Evolutionary conservation across 768 basidiomycete species (phyloP), one percentile per base, ranked within the genome.

Genomic region (Russula earlei): DNA sequence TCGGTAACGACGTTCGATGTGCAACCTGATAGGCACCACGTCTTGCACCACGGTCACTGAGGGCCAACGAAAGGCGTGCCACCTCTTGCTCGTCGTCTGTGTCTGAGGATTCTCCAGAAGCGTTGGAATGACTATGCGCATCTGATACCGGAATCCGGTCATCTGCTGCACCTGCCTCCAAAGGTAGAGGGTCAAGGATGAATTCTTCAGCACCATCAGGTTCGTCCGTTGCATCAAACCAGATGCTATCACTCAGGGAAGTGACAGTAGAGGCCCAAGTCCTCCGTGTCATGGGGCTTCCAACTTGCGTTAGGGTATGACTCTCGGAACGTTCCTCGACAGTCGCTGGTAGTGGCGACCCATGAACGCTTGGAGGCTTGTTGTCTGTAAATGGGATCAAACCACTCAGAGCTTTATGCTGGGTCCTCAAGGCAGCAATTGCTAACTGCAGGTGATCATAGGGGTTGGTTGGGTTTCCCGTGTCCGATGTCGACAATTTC

Each of bases 191-290:
- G 2, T 70, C 70, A 17, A 90, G 69, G 2, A 86, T 65, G 65
- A 83, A 89, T 65, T 91, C 89, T 63, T 85, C 78, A 5, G 82
- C 77, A 1, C 80, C 84, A 59, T 84, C 80, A 24, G 69, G 63
- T 44, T 68, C 74, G 49, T 84, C 85, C 38, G 76, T 70, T 9
- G 88, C 89, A 62, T 91, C 89, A 63, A 78, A 90, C 88, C 88
- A 91, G 63, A 89, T 80, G 42, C 67, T 69, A 22, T 58, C 66
- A 58, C 43, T 69, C 62, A 58, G 64, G 12, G 64, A 63, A 49
- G 68, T 67, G 43, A 59, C 59, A 8, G 58, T 58, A 36, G 67
- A 67, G 49, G 57, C 49, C 27, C 68, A 63, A 27, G 54, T 60
- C 52, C 46, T 50, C 29, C 59, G 56, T 6, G 41, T 20, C 11